Conservation (phyloP, 106 monocot species). For the Hemerocallis citrina region DNA sequence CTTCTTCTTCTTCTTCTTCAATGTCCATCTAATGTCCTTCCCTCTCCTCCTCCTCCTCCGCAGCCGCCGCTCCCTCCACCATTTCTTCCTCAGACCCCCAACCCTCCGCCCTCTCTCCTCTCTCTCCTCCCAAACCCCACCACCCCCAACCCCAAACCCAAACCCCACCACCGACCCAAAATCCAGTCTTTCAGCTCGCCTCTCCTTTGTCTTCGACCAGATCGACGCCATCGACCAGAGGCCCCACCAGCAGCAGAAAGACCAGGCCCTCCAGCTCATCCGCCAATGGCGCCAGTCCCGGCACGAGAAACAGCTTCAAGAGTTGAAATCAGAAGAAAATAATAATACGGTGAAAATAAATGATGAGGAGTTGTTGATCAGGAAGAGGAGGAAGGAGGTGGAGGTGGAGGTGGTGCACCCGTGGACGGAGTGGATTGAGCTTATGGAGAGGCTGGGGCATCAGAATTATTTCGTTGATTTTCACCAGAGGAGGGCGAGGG, state of each 20-base stretch:
- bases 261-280: conserved; percentile 79
- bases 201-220: conserved; percentile 93
- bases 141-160: conserved; percentile 17
- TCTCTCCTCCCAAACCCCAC: conserved; percentile 7
- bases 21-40: no score
- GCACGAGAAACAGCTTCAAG: background rate
- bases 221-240: conserved; percentile 73
- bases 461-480: conserved; percentile 84
- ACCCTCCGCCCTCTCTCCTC: background rate
- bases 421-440: conserved; percentile 97
- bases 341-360: background rate
- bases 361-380: background rate
- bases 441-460: conserved; percentile 64
- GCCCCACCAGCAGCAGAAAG: conserved; percentile 36
- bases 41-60: background rate
- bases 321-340: background rate
- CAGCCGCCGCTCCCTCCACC: background rate
- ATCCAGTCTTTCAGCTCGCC: conserved; percentile 74
- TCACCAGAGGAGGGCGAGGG: no score
- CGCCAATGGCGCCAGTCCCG: conserved; percentile 65
- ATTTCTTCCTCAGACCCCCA: background rate
- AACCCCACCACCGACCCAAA: conserved; percentile 14
- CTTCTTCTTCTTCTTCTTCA: no score
- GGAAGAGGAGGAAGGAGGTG: conserved; percentile 55
- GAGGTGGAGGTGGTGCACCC: conserved; percentile 91